phyloP scores from a whole-genome alignment of 1,284 basidiomycete species.

The Meira nashicola region DNA sequence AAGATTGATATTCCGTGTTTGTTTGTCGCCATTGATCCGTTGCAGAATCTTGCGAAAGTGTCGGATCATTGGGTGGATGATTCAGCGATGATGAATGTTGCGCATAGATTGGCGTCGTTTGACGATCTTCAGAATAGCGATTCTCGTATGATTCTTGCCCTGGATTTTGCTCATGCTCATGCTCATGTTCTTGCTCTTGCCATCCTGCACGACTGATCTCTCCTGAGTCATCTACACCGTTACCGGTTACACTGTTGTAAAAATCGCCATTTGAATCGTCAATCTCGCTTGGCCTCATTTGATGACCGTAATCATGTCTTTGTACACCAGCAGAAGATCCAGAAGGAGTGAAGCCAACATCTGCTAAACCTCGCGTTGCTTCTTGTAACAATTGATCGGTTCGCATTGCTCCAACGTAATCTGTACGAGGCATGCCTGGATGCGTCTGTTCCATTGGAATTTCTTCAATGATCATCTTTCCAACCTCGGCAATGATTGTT shows the following conservation, averaged over 20 bases:
- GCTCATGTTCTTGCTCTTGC: background rate
- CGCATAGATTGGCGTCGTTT: constrained; percentile 16
- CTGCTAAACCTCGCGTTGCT: constrained; percentile 35
- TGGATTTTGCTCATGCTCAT: background rate
- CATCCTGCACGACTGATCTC: background rate
- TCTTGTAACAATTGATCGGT: constrained; percentile 41
- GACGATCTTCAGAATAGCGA: background rate
- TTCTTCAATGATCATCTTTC: constrained; percentile 74
- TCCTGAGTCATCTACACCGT: constrained; percentile 11
- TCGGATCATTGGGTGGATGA: background rate
- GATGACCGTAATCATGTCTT: constrained; percentile 6
- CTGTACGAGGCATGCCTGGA: constrained; percentile 70
- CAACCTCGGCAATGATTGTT: constrained; percentile 71
- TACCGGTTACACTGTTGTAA: constrained; percentile 15
- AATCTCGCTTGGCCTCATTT: constrained; percentile 17
- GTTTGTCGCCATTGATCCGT: constrained; percentile 5
- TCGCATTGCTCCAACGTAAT: constrained; percentile 59
- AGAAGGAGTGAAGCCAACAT: constrained; percentile 39
- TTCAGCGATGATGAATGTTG: constrained; percentile 6
- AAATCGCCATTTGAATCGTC: constrained; percentile 21
- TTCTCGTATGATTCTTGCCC: background rate
- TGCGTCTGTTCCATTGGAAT: constrained; percentile 74
- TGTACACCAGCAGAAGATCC: constrained; percentile 19
- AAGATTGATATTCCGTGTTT: background rate
- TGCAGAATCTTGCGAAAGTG: constrained; percentile 1